A percentile compares a stretch with the other conserved stretches of the same genome.
Evolutionary conservation across 2,329 filamentous ascomycete species (phyloP).

Genomic region (Penicillium expansum): DNA sequence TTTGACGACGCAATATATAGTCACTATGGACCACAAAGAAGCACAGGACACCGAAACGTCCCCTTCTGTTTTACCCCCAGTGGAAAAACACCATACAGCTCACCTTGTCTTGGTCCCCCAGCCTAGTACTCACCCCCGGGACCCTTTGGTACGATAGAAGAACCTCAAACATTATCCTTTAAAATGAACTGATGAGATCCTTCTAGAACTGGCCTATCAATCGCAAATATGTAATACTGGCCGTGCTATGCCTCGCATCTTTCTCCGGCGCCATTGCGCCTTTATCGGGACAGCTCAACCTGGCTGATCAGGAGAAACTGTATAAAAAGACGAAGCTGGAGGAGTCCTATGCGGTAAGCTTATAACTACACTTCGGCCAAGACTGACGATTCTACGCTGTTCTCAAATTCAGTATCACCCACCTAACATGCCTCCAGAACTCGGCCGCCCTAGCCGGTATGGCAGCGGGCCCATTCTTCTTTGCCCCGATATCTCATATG

Average conservation of each 20-base stretch:
- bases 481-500: slow-evolving; percentile 37
- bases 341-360: slow-evolving; percentile 34
- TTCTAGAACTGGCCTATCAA: slow-evolving; percentile 35
- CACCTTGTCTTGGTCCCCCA: slow-evolving; percentile 39
- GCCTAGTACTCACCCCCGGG: slow-evolving; percentile 33
- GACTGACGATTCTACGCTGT: background rate
- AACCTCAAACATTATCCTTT: background rate
- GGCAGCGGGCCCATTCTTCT: slow-evolving; percentile 40
- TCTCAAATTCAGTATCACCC: background rate
- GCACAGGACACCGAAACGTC: slow-evolving; percentile 10
- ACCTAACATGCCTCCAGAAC: slow-evolving; percentile 27
- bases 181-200: background rate
- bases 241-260: slow-evolving; percentile 36
- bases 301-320: slow-evolving; percentile 35
- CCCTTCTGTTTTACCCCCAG: background rate
- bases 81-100: background rate
- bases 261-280: slow-evolving; percentile 38
- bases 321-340: slow-evolving; percentile 35
- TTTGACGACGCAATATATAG: background rate
- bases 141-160: slow-evolving; percentile 33
- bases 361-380: background rate
- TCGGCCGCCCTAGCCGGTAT: slow-evolving; percentile 41
- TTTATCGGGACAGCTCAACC: slow-evolving; percentile 37
- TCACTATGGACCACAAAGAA: slow-evolving; percentile 9
- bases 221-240: slow-evolving; percentile 34